Evolutionary conservation across 441 rosid genomes (phyloP), one percentile per base, ranked within the genome.

Genomic region (Euphorbia schlechtendalii): DNA sequence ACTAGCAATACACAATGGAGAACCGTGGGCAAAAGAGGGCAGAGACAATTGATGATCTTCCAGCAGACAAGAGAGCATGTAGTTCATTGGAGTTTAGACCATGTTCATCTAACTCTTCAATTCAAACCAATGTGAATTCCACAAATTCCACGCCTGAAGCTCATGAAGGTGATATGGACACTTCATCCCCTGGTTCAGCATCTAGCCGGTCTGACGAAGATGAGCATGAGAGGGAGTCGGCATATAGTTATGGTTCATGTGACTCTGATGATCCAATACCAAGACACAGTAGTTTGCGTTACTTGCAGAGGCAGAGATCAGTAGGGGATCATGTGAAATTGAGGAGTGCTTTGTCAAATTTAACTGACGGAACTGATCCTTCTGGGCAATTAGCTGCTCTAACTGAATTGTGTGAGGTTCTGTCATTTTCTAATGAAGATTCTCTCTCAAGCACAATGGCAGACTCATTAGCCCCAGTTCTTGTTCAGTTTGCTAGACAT

Each of bases 41-140:
- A 49, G 99, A 90, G 54, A 78, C 80, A 63, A 82, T 74, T 49
- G 89, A 85, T 28, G 94, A 87, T 63, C 77, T 91, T 38, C 98
- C 96, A n/a, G 94, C 95, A 59, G 96, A 94, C 83, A 91, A 94
- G 75, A 85, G 98, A 69, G 92, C 96, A 65, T 94, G 96, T 67
- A 87, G 84, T 80, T 86, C 96, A 3, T 81, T 83, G 66, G 99
- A 91, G 52, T 86, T 80, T 62, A 82, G 86, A 67, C 92, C 97
- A 10, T 87, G 97, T 76, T 69, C 96, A 46, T 91, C 97, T 1
- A 88, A 78, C 69, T 84, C 90, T 17, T 84, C 89, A 11, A 74
- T 80, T 46, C 89, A 82, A 64, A 80, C 87, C 52, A 83, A 80
- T 49, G 56, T 76, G 67, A 81, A 84, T 75, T 85, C 88, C 6